Percentiles rank a stretch among this genome's conserved stretches.
phyloP scores from a whole-genome alignment of 202 grass and related monocot genomes.

The Saccharum hybrid region DNA sequence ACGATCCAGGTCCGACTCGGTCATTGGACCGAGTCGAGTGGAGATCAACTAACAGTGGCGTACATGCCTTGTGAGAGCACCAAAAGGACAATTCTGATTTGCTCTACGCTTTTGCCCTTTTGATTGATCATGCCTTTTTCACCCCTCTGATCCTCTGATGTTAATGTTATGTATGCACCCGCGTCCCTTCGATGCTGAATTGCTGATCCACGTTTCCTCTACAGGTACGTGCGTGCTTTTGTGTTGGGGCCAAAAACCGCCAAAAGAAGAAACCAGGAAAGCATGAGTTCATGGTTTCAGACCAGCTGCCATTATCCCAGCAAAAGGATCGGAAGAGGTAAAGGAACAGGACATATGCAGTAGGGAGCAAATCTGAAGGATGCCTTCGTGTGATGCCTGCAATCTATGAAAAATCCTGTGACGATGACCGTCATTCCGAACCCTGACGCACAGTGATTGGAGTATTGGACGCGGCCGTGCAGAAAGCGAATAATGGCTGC shows the following conservation, averaged over 20 bases:
- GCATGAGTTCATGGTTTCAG: not conserved
- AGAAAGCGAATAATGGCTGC: not conserved
- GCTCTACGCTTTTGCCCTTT: not conserved
- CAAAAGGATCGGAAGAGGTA: not conserved
- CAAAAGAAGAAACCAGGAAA: not conserved
- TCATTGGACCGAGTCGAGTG: no score
- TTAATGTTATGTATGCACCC: not conserved
- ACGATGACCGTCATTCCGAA: not conserved
- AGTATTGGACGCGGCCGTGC: not conserved
- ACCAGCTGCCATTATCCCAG: slow-evolving; percentile 2
- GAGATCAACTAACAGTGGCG: no score
- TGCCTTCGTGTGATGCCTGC: not conserved
- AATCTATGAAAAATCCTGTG: not conserved
- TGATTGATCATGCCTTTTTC: not conserved
- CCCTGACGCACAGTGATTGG: not conserved
- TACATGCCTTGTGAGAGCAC: no score
- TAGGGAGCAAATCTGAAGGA: not conserved
- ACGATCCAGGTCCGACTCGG: no score
- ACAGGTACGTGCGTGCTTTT: not conserved
- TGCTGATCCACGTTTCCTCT: not conserved
- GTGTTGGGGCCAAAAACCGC: not conserved
- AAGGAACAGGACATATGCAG: not conserved
- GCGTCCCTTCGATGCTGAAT: not conserved
- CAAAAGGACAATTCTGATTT: not conserved
- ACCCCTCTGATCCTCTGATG: not conserved